Evolutionary conservation across 805 yeast genomes (phyloP), one percentile per base, ranked within the genome.

Genomic region (Grigorovia jiainica): DNA sequence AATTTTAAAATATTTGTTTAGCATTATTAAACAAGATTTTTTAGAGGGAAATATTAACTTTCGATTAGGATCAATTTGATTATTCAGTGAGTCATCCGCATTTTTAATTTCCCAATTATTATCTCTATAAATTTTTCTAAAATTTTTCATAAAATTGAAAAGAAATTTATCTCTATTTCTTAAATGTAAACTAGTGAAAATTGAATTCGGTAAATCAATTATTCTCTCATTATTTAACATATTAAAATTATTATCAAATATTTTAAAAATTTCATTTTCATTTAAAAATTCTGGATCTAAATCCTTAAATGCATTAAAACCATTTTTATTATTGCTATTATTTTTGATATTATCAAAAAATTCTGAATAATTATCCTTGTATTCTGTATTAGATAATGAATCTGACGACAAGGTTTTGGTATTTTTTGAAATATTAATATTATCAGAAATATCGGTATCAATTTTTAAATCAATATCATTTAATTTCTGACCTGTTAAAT

Each of bases 231-330:
- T 38, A 19, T 45, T 44, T 7, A 32, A 35, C 33, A 40, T 35
- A 5, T 32, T 40, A 7, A 11, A 27, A 15, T 17, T 36, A 18
- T 39, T 33, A 18, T 47, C 44, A 27, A 50, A 46, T 1, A 55
- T 44, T 4, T 49, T 44, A 21, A 57, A 56, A 1, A 57, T 42
- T 31, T 54, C 43, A 7, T 47, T 44, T 7, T 44, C 39, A 37
- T 57, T 56, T 24, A 57, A 42, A 36, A 57, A 57, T 40, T 51
- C 46, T 3, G 62, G 62, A 41, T 57, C 58, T 23, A 57, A 30
- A 41, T 54, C 60, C 46, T 48, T 55, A 25, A 54, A 57, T 35
- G 50, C 54, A 30, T 57, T 52, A 9, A 55, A 35, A 4, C 18
- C 15, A 18, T 32, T 35, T n/a, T 29, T 11, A 8, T n/a, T 32